Evolutionary conservation across 768 basidiomycete genomes (phyloP).

Genomic region (Terana coerulea): DNA sequence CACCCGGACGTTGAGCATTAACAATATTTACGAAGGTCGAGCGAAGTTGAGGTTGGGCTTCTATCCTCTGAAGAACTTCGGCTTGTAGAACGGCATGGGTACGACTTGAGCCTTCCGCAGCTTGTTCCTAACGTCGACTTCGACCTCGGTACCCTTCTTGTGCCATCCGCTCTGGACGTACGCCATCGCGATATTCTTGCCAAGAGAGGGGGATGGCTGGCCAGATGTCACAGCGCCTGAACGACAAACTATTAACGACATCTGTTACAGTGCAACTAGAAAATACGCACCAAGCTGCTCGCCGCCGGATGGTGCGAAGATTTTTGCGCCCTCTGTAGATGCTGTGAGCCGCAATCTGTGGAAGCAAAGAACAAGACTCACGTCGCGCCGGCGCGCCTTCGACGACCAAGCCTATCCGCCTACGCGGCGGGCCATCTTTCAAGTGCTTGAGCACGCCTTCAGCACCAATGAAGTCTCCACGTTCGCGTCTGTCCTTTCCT

Average conservation of each 20-base stretch:
- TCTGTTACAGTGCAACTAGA: neutral
- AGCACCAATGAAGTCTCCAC: constrained; percentile 74
- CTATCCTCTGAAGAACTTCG: constrained; percentile 74
- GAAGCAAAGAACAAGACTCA: constrained; percentile 32
- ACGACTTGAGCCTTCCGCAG: constrained; percentile 68
- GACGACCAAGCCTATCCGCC: constrained; percentile 80
- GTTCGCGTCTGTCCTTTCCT: constrained; percentile 82
- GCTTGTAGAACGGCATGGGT: constrained; percentile 84
- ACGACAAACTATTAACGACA: neutral
- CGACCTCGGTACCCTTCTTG: constrained; percentile 86
- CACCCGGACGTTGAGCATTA: too few relatives aligned
- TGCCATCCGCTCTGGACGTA: constrained; percentile 80
- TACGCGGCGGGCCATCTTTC: constrained; percentile 69
- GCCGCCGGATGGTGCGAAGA: constrained; percentile 51
- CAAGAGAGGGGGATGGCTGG: constrained; percentile 88
- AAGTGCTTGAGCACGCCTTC: constrained; percentile 70
- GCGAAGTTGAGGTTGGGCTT: neutral
- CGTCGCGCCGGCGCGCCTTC: constrained; percentile 85
- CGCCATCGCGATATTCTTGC: constrained; percentile 95
- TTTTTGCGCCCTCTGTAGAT: constrained; percentile 69
- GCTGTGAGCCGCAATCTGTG: constrained; percentile 1
- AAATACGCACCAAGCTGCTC: constrained; percentile 56
- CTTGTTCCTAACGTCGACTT: constrained; percentile 83
- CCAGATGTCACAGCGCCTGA: constrained; percentile 84
- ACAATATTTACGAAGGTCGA: too few relatives aligned